Evolutionary conservation across 176 grass and related monocot genomes (phyloP).

Genomic region (Hsuehochloa calcarea): DNA sequence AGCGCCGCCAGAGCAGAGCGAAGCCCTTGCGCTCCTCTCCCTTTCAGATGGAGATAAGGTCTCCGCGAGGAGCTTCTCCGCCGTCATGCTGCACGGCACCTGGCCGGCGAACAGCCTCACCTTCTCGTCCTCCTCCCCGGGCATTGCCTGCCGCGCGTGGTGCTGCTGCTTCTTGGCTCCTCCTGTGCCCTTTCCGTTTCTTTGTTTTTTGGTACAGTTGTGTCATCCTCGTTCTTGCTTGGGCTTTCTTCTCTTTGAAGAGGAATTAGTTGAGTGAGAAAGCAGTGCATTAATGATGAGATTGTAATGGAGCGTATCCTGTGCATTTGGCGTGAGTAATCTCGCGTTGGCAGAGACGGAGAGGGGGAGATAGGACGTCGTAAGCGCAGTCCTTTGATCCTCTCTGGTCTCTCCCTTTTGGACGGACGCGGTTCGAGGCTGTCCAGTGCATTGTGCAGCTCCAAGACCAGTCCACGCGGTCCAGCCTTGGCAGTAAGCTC

Average conservation of each 20-base stretch:
- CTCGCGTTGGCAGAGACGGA: too few species aligned
- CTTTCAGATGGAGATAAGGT: too few species aligned
- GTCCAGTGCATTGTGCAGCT: too few species aligned
- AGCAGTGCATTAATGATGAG: not conserved
- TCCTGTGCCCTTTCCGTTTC: not conserved
- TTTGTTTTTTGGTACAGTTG: not conserved
- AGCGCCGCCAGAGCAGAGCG: too few species aligned
- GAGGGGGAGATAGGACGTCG: not conserved
- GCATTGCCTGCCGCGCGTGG: not conserved
- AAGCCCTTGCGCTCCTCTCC: too few species aligned
- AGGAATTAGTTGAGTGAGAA: not conserved
- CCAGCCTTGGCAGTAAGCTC: too few species aligned
- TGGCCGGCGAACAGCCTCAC: constrained; percentile 45
- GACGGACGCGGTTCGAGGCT: too few species aligned
- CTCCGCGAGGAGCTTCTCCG: not conserved
- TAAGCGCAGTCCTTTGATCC: not conserved
- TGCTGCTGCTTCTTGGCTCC: not conserved
- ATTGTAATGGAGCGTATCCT: not conserved
- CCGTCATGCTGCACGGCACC: constrained; percentile 49
- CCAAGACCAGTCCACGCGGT: too few species aligned
- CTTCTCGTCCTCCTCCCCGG: not conserved
- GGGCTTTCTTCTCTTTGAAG: not conserved
- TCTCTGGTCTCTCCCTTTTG: not conserved
- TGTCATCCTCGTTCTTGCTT: not conserved
- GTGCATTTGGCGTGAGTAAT: not conserved